These are phyloP conservation scores for Immersiella caudata DNA, from an alignment of 495 filamentous ascomycete genomes.

Conservation along the genomic window DNA sequence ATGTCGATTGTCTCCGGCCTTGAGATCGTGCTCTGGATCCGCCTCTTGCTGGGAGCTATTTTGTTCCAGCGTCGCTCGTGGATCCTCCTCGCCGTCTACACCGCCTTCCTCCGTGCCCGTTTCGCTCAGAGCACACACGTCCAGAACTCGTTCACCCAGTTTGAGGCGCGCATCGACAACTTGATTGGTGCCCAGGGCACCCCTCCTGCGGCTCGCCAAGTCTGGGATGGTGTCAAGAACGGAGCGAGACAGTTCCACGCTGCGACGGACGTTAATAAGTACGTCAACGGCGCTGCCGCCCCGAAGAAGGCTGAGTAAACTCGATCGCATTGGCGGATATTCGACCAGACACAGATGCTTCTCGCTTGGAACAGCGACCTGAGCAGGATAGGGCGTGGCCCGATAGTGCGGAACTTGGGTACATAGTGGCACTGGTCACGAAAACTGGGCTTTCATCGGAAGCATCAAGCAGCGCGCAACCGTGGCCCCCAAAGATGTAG, in stretches of 20 bases:
- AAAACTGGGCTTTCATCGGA: neutral
- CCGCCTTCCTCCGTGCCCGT: constrained; percentile 86
- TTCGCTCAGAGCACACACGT: constrained; percentile 91
- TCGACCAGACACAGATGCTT: neutral
- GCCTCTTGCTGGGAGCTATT: constrained; percentile 74
- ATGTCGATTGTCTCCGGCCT: constrained; percentile 80
- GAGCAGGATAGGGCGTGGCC: neutral
- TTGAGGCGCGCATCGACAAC: constrained; percentile 76
- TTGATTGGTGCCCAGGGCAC: constrained; percentile 82
- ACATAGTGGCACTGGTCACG: neutral
- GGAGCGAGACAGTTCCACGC: constrained; percentile 71
- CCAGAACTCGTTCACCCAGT: constrained; percentile 71
- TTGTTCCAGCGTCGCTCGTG: constrained; percentile 88
- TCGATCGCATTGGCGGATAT: neutral
- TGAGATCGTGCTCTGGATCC: constrained; percentile 80
- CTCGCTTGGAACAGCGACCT: neutral
- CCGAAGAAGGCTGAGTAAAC: constrained; percentile 54
- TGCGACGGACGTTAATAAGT: constrained; percentile 74
- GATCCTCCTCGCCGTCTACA: constrained; percentile 83
- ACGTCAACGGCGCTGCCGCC: constrained; percentile 59
- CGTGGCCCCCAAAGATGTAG: neutral
- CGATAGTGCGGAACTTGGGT: neutral
- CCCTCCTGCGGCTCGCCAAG: constrained; percentile 79
- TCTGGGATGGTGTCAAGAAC: constrained; percentile 82
- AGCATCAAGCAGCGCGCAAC: neutral